A percentile compares a stretch with the other conserved stretches of the same genome.
Conservation (phyloP, 75 land plant species). For the Azolla pinnata region DNA sequence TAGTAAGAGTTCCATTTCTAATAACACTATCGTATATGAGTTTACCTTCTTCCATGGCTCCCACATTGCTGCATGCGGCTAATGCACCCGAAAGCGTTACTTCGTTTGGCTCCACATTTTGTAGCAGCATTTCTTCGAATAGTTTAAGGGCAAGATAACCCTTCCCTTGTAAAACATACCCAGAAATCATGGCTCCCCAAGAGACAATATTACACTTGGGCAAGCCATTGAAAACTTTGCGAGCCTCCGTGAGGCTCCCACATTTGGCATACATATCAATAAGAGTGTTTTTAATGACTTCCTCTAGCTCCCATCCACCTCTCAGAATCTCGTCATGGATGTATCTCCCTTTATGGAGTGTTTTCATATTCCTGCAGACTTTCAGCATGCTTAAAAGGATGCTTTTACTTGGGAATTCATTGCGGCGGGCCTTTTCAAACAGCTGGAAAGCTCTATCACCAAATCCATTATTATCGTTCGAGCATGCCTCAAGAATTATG, state of each 20-base stretch:
- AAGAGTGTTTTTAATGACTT: conserved; percentile 16
- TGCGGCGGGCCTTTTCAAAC: conserved; percentile 24
- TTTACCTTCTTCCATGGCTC: conserved; percentile 4
- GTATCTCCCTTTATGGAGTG: not conserved
- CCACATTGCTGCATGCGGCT: not conserved
- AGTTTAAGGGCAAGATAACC: conserved; percentile 4
- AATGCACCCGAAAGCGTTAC: conserved; percentile 1
- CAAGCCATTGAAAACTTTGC: conserved; percentile 12
- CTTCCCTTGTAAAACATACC: conserved; percentile 6
- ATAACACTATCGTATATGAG: conserved; percentile 2
- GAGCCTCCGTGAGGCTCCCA: conserved; percentile 5
- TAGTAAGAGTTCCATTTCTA: conserved; percentile 11
- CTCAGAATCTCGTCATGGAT: conserved; percentile 5
- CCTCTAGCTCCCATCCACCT: not conserved
- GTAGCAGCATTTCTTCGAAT: conserved; percentile 5
- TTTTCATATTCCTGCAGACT: not conserved
- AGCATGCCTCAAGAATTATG: conserved; percentile 19
- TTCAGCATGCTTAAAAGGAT: conserved; percentile 15
- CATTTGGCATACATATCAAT: conserved; percentile 8
- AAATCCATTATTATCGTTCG: conserved; percentile 10
- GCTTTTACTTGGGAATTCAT: conserved; percentile 20
- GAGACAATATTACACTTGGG: conserved; percentile 10
- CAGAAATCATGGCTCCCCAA: conserved; percentile 12
- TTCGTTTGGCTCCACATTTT: conserved; percentile 2
- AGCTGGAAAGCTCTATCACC: conserved; percentile 17